These are phyloP conservation scores for Claviceps humidiphila DNA, from an alignment of 2,329 filamentous ascomycete genomes.

Conservation along the genomic window DNA sequence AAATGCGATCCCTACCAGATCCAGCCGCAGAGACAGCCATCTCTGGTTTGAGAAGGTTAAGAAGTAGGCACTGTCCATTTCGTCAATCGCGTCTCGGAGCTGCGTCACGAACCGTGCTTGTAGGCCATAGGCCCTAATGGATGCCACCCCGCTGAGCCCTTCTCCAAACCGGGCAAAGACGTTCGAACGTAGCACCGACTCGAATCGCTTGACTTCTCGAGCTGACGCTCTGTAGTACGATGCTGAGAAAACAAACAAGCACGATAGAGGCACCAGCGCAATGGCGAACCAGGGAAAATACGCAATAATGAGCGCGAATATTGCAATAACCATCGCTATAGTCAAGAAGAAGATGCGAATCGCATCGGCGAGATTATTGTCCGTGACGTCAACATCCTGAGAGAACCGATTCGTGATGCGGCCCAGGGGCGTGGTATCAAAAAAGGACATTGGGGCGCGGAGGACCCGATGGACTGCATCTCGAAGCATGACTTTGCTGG, in stretches of 20 bases:
- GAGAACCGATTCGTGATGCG: conserved; percentile 95
- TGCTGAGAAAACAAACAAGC: conserved; percentile 70
- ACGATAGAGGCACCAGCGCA: conserved; percentile 48
- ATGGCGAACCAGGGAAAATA: conserved; percentile 81
- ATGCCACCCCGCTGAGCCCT: conserved; percentile 69
- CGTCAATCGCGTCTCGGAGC: conserved; percentile 62
- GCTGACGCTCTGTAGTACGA: conserved; percentile 85
- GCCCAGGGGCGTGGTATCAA: conserved; percentile 90
- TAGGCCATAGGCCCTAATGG: conserved; percentile 80
- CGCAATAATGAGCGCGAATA: conserved; percentile 85
- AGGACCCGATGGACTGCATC: conserved; percentile 65
- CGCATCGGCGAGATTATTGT: conserved; percentile 78
- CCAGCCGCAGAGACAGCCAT: conserved; percentile 78
- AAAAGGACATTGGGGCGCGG: conserved; percentile 75
- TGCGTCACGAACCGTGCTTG: conserved; percentile 59
- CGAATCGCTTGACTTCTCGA: conserved; percentile 87
- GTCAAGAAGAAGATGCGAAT: conserved; percentile 90
- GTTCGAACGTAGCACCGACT: conserved; percentile 71
- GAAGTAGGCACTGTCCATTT: conserved; percentile 91
- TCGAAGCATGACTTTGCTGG: conserved; percentile 71
- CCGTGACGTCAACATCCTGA: conserved; percentile 91
- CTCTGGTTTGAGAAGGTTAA: conserved; percentile 91
- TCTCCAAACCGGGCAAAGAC: conserved; percentile 91
- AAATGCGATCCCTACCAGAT: conserved; percentile 68
- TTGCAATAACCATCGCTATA: conserved; percentile 64